Conservation (phyloP, 495 filamentous ascomycete species). For the Daldinia vernicosa region DNA sequence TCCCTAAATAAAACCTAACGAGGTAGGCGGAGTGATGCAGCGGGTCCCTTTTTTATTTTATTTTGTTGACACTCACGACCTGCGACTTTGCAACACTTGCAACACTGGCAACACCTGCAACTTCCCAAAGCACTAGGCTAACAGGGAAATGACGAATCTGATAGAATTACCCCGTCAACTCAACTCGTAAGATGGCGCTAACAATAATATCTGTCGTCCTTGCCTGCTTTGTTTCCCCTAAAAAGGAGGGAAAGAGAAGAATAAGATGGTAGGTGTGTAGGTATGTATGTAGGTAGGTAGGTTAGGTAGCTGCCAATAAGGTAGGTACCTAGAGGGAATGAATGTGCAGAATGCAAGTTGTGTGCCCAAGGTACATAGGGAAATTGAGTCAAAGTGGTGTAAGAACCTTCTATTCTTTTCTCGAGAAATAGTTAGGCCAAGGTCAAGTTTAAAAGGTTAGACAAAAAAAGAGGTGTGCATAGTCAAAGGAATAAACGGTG, state of each 20-base stretch:
- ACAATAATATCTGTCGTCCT: not conserved
- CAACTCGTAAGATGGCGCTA: not conserved
- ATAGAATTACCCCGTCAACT: not conserved
- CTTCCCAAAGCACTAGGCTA: constrained; percentile 1
- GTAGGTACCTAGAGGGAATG: not conserved
- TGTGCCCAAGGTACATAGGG: not conserved
- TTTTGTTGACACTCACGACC: constrained; percentile 52
- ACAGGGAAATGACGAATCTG: not conserved
- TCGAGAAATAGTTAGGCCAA: constrained; percentile 21
- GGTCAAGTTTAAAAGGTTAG: constrained; percentile 12
- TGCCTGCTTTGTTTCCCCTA: not conserved
- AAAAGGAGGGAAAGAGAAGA: not conserved
- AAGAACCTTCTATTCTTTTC: constrained; percentile 37
- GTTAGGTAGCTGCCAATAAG: not conserved
- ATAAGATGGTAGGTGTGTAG: not conserved
- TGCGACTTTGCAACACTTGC: not conserved
- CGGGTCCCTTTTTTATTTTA: constrained; percentile 44
- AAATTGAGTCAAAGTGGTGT: constrained; percentile 12
- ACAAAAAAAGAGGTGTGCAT: constrained; percentile 14
- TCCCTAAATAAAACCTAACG: constrained; percentile 38
- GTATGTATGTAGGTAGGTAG: not conserved
- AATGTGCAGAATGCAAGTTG: constrained; percentile 5
- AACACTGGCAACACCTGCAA: not conserved
- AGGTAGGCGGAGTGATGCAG: constrained; percentile 43
- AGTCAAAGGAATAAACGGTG: constrained; percentile 27